Base-by-base conservation (phyloP, 768 basidiomycete species). In the Pleurotus platypus region DNA sequence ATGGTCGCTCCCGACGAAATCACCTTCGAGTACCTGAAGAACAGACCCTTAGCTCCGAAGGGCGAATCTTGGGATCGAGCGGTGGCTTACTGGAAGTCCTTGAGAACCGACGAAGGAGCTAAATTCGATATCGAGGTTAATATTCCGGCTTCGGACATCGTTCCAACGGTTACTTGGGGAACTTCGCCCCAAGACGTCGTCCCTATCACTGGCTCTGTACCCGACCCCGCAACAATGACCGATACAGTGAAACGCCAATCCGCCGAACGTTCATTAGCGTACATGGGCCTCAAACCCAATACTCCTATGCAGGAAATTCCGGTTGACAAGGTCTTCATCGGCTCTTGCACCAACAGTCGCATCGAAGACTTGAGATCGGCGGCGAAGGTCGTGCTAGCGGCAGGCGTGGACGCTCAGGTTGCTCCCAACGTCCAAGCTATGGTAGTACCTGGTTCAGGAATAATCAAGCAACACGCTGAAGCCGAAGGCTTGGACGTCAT, bases 341-440 rank as follows among this genome's bases (percentile, higher is more conserved):
- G 93, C 12, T 94, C 93, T 3, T 96, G 93, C 78, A 96, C 93
- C 66, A 96, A 95, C 75, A 89, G 90, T 64, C 90, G 93, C 46
- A 92, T 96, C 59, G 93, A 94, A 71, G 93, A 96, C 72, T 79
- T 96, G 50, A 89, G 93, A 57, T 88, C 92, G 2, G 93, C 93
- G 30, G 90, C 89, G 13, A 80, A 79, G 64, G 82, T 96, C 62
- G 76, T 93, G 53, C 68, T 92, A 15, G 85, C 89, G 54, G 86
- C 87, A 51, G 89, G 89, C 43, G 78, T 82, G 12, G 82, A 86
- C 24, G 84, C 87, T 47, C 87, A 86, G 66, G 88, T 95, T 39
- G 82, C 92, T 18, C 72, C 84, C 9, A 79, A 79, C 60, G 83
- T 95, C 35, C 76, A 89, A 54, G 93, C 92, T 3, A 94, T 96